phyloP scores from a whole-genome alignment of 2,329 filamentous ascomycete genomes.

The Aspergillus sp. region DNA sequence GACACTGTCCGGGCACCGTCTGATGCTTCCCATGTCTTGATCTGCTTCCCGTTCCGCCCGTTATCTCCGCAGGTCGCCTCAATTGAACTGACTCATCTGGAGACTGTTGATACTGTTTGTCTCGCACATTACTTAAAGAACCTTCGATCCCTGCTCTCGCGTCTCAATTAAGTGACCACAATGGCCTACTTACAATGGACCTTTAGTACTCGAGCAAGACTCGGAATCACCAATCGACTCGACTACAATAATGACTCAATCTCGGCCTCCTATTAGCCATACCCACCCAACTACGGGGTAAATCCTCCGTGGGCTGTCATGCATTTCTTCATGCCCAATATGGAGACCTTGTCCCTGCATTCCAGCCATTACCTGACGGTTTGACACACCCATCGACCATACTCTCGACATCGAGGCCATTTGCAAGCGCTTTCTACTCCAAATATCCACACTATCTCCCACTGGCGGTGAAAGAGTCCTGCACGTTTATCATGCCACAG shows the following conservation, averaged over 20 bases:
- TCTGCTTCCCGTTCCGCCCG: neutral
- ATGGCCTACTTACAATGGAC: neutral
- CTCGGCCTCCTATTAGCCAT: neutral
- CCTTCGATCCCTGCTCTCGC: neutral
- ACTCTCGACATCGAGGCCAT: neutral
- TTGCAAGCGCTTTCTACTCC: neutral
- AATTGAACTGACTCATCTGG: neutral
- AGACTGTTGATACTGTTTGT: neutral
- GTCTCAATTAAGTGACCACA: neutral
- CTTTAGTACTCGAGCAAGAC: neutral
- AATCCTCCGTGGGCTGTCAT: neutral
- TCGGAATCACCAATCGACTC: neutral
- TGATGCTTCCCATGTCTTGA: neutral
- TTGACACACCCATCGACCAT: neutral
- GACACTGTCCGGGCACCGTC: constrained; percentile 5
- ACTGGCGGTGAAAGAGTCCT: neutral
- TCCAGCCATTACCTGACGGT: neutral
- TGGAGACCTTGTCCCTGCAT: constrained; percentile 4
- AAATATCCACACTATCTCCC: neutral
- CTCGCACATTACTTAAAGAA: neutral
- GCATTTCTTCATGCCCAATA: constrained; percentile 16
- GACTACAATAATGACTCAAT: constrained; percentile 6
- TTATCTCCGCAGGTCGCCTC: neutral
- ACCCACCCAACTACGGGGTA: constrained; percentile 4
- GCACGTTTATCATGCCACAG: neutral